These are phyloP conservation scores for Heterobasidion irregulare DNA, from an alignment of 1,284 basidiomycete species.

Conservation along the genomic window DNA sequence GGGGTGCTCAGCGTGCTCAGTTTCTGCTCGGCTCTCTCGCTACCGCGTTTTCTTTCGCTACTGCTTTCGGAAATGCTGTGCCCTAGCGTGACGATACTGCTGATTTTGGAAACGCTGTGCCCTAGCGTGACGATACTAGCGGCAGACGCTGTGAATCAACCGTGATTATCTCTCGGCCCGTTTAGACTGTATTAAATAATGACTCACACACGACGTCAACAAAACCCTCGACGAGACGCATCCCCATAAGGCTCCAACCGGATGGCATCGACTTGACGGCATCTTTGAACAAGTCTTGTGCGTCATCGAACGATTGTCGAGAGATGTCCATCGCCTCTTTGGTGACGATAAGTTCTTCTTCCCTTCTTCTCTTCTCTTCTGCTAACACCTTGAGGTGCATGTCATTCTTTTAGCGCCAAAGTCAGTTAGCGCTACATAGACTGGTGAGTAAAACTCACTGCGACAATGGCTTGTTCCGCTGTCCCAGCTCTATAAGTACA, in stretches of 20 bases:
- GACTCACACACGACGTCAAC: background rate
- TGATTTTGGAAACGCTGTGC: no score
- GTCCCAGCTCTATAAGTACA: slow-evolving; percentile 3
- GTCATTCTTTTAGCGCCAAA: background rate
- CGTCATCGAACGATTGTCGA: slow-evolving; percentile 1
- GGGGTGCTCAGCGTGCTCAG: background rate
- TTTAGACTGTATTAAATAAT: background rate
- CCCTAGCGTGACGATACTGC: no score
- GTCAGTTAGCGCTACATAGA: background rate
- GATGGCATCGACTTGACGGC: slow-evolving; percentile 1
- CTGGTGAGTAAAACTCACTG: background rate
- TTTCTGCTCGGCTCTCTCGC: background rate
- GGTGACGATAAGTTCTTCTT: background rate
- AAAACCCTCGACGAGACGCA: slow-evolving; percentile 2
- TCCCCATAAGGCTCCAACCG: slow-evolving; percentile 1
- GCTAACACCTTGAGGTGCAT: background rate
- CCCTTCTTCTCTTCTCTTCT: slow-evolving; percentile 1
- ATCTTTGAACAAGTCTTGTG: background rate
- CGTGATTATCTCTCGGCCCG: background rate
- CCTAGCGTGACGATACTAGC: background rate
- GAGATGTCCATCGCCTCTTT: slow-evolving; percentile 1
- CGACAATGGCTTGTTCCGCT: background rate
- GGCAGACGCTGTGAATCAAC: background rate
- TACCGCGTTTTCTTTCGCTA: background rate
- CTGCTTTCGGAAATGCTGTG: no score